Conservation (phyloP, 768 basidiomycete species). For the Aureoboletus auriporus region DNA sequence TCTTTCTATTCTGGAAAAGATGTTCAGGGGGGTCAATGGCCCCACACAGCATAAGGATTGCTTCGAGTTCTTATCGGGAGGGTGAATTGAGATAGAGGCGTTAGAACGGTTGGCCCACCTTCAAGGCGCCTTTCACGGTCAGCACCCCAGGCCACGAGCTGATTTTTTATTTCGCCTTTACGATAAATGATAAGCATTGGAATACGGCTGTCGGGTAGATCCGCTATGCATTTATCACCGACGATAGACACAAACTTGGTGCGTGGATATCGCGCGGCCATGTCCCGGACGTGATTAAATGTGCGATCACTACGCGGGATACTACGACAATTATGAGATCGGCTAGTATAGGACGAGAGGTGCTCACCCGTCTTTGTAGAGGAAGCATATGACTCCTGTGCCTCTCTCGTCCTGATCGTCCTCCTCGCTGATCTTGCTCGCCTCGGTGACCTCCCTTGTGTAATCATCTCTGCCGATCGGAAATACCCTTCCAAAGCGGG, state of each 20-base stretch:
- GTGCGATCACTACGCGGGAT: slow-evolving; percentile 79
- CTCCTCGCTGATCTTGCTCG: slow-evolving; percentile 66
- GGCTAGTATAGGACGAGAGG: background rate
- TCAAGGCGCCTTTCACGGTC: slow-evolving; percentile 72
- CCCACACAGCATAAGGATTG: slow-evolving; percentile 58
- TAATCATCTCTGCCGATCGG: slow-evolving; percentile 93
- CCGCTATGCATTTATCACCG: slow-evolving; percentile 92
- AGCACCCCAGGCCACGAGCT: slow-evolving; percentile 81
- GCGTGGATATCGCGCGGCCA: slow-evolving; percentile 82
- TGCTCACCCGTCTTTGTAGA: slow-evolving; percentile 92
- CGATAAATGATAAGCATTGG: slow-evolving; percentile 94
- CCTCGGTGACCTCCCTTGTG: slow-evolving; percentile 91
- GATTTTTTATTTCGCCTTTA: slow-evolving; percentile 85
- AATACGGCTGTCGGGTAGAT: slow-evolving; percentile 85
- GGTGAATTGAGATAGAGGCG: background rate
- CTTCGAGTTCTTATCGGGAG: slow-evolving; percentile 58
- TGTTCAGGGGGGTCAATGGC: slow-evolving; percentile 59
- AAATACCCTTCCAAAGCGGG: slow-evolving; percentile 79
- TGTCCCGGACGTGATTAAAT: slow-evolving; percentile 57
- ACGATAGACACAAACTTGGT: slow-evolving; percentile 97
- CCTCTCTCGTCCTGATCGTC: slow-evolving; percentile 67
- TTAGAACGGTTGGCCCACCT: slow-evolving; percentile 46
- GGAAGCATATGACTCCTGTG: slow-evolving; percentile 89
- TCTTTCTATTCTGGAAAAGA: slow-evolving; percentile 25
- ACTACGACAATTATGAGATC: slow-evolving; percentile 36